Evolutionary conservation across 805 yeast genomes (phyloP), one percentile per base, ranked within the genome.

Genomic region (Cyberlindnera petersonii): DNA sequence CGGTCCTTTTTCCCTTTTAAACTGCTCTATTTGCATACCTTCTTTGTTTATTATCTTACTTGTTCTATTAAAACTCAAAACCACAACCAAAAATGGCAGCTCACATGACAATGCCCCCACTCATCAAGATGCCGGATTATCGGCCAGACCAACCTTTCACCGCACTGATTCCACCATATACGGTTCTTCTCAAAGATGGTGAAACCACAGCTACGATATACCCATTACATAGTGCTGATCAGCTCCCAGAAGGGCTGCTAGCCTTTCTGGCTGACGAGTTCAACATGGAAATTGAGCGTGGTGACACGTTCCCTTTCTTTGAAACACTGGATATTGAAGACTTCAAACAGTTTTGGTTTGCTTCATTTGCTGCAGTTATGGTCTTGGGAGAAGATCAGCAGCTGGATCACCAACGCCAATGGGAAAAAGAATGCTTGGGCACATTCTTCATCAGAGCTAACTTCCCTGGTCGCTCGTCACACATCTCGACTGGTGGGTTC

Each of bases 391-490:
- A 85, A 55, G 71, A 70, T n/a, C 71, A 71, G 1, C 65, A 65
- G 23, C 56, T 71, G 17, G 76, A 73, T 47, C 64, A 53, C 35
- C 68, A 64, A 33, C 74, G 82, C 36, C 87, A 82, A 56, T 89
- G 98, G 96, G 94, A 88, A 44, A 86, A 85, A 52, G 89, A 83
- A 56, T 91, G 97, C 58, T 67, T 93, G 33, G 98, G 98, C 1
- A 75, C 89, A 2, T 88, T 91, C 56, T 80, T 74, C 57, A 72
- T 91, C 44, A 83, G 83, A 48, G 93, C 97, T 3, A 84, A 86
- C 53, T 91, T 82, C 56, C 96, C 97, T 0, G 98, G 98, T 2
- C 68, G 98, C 31, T 82, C 93, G 15, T 79, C 95, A 0, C 97
- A 91, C 56, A 82, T 93, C n/a, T 88, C 95, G 52, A 85, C 95